Conservation (phyloP, 192 early-diverging fungal genomes). For the Coemansia sp. region DNA sequence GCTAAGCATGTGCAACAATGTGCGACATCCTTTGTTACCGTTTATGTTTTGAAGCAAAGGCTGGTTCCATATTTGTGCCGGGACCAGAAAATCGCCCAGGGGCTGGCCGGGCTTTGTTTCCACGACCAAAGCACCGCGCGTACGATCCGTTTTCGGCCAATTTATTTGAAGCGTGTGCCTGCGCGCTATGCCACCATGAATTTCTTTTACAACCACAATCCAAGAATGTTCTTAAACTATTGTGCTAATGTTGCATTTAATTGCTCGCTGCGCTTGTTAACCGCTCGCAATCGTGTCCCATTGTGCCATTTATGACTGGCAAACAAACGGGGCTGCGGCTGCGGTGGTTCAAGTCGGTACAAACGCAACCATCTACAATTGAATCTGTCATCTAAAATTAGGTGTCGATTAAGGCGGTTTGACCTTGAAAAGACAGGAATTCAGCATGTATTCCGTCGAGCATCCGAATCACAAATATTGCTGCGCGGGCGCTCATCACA, state of each 20-base stretch:
- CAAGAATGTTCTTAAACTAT: background rate
- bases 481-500: constrained; percentile 21
- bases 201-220: background rate
- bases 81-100: background rate
- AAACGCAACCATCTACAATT: background rate
- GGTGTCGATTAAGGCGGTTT: constrained; percentile 47
- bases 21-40: constrained; percentile 3
- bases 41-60: background rate
- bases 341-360: background rate
- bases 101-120: constrained; percentile 1
- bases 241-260: background rate
- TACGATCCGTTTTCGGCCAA: background rate
- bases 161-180: background rate
- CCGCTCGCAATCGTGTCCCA: background rate
- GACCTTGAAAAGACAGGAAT: constrained; percentile 36
- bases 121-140: background rate
- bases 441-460: constrained; percentile 44
- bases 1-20: constrained; percentile 13
- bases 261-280: constrained; percentile 3
- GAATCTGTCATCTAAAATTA: constrained; percentile 12
- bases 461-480: constrained; percentile 50
- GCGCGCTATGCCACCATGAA: background rate
- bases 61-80: background rate
- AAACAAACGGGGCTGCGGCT: background rate
- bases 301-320: background rate